Base-by-base conservation (phyloP, 495 filamentous ascomycete species). In the Annulohypoxylon nitens region DNA sequence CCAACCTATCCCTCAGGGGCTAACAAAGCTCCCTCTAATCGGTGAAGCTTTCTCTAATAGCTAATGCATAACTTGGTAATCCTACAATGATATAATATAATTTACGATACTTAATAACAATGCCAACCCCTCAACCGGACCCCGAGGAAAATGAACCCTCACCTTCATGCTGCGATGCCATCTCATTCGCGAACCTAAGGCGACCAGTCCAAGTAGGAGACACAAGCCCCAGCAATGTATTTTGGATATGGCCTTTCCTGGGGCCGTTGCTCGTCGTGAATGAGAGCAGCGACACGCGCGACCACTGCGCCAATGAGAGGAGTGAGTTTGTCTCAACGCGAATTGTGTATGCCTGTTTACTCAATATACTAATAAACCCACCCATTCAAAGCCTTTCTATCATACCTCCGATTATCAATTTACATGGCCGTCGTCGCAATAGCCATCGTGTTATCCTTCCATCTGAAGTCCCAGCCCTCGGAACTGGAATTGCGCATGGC, bases 361-460 rank as follows among this genome's bases (percentile, higher is more conserved):
- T 36, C 25, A 55, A 18, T 11, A 16, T 14, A 33, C 63, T 58
- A 33, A 61, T 23, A 54, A 43, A 43, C 12, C 39, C 12, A 3
- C 39, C 12, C 39, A n/a, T n/a, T n/a, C n/a, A n/a, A n/a, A 84
- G 84, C 90, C 69, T 99, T 98, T 78, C 91, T 99, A 59, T 98
- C 97, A 18, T 98, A 95, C 88, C 90, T 99, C 4, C 90, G 96
- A 3, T 88, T 99, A 4, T 91, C 92, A 16, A 88, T 98, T 75
- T 97, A 97, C 83, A 91, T 99, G 85, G 88, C 93, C 61, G 84
- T 99, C 36, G 95, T 98, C 18, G 88, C 93, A 8, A 84, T 95
- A 16, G 96, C 96, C 45, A 97, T 99, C 69, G 87, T 96, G 8
- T 86, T 97, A 43, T 97, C 94, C 7, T 98, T 99, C 80, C 95